phyloP scores from a whole-genome alignment of 768 basidiomycete species.

The Lanmaoa rubissima region DNA sequence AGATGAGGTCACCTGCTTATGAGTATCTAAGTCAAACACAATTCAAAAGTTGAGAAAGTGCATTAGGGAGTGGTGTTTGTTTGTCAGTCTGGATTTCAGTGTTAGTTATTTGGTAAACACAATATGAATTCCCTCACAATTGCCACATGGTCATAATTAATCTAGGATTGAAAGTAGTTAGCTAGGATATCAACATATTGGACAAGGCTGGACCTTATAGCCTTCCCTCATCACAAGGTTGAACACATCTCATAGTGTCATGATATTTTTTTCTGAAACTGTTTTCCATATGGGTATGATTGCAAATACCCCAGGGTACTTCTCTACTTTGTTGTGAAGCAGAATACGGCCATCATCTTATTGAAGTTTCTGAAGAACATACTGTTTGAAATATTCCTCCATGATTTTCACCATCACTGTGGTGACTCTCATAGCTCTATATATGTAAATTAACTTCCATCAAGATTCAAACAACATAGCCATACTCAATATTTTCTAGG shows the following conservation, averaged over 20 bases:
- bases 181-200: not conserved
- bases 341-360: conserved; percentile 72
- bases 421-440: conserved; percentile 89
- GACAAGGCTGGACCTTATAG: conserved; percentile 46
- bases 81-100: conserved; percentile 80
- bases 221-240: conserved; percentile 73
- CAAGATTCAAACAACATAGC: not conserved
- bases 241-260: conserved; percentile 86
- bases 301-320: conserved; percentile 82
- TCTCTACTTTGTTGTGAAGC: conserved; percentile 94
- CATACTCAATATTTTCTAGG: conserved; percentile 92
- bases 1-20: conserved; percentile 74
- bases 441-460: not conserved
- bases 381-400: conserved; percentile 84
- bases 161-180: conserved; percentile 39
- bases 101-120: conserved; percentile 2
- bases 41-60: conserved; percentile 74
- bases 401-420: conserved; percentile 88
- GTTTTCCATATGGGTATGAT: conserved; percentile 96
- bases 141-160: conserved; percentile 85
- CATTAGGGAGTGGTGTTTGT: conserved; percentile 90
- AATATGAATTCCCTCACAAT: conserved; percentile 54
- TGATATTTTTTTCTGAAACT: conserved; percentile 74
- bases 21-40: conserved; percentile 61
- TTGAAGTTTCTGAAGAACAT: conserved; percentile 81